phyloP scores from a whole-genome alignment of 352 stramenopile species.

The Phytophthora niederhauseri region DNA sequence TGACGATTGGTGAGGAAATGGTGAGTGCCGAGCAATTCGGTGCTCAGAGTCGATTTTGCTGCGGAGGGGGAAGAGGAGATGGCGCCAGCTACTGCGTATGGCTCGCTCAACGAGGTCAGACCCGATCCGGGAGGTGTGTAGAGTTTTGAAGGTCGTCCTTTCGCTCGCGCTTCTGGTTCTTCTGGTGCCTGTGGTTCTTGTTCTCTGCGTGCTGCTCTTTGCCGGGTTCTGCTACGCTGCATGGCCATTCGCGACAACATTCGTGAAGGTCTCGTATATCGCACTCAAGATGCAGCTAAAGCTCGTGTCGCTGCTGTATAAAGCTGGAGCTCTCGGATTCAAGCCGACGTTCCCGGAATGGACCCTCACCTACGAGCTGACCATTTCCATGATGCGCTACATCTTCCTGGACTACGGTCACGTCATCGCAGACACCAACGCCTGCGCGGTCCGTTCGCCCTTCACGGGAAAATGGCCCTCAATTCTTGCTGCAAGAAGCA shows the following conservation, averaged over 20 bases:
- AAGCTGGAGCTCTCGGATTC: slow-evolving; percentile 27
- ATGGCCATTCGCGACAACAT: slow-evolving; percentile 29
- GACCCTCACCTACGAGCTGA: slow-evolving; percentile 47
- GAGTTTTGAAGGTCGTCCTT: too few species aligned
- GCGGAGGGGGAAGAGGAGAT: too few species aligned
- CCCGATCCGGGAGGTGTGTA: too few species aligned
- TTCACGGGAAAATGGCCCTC: slow-evolving; percentile 34
- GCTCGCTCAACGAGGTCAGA: too few species aligned
- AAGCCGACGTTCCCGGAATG: slow-evolving; percentile 40
- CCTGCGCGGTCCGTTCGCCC: slow-evolving; percentile 36
- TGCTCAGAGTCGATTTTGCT: too few species aligned
- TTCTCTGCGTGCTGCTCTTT: slow-evolving; percentile 8
- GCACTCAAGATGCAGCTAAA: slow-evolving; percentile 36
- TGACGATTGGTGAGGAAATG: too few species aligned
- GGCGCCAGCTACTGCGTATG: too few species aligned
- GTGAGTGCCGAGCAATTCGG: too few species aligned
- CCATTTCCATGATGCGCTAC: slow-evolving; percentile 42
- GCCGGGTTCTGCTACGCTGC: slow-evolving; percentile 26
- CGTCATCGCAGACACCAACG: slow-evolving; percentile 31
- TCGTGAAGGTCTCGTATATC: slow-evolving; percentile 29
- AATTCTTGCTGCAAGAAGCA: slow-evolving; percentile 29
- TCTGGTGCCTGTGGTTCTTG: too few species aligned
- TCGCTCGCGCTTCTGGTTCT: too few species aligned
- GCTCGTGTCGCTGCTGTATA: slow-evolving; percentile 22
- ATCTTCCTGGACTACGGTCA: slow-evolving; percentile 41